Conservation (phyloP, 2,329 filamentous ascomycete species). For the Claviceps sp. region DNA sequence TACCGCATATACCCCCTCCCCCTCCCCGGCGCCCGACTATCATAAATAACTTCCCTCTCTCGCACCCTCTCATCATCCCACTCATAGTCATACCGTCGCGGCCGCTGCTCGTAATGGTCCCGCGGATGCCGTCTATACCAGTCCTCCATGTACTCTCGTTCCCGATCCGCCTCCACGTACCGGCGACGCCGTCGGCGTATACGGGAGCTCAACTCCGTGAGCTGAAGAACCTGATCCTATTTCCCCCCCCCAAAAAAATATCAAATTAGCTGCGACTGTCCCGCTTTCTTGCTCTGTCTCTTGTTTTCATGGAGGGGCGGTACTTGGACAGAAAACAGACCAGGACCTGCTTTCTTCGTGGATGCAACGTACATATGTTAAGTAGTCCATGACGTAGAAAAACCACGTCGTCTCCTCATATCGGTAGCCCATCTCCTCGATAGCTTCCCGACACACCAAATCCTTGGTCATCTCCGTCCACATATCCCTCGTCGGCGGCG, state of each 20-base stretch:
- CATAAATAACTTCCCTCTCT: slow-evolving; percentile 56
- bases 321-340: not conserved
- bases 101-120: slow-evolving; percentile 17
- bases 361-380: slow-evolving; percentile 58
- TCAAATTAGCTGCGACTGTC: not conserved
- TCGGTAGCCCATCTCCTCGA: slow-evolving; percentile 71
- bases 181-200: slow-evolving; percentile 53
- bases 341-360: not conserved
- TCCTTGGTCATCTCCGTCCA: slow-evolving; percentile 98
- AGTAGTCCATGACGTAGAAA: slow-evolving; percentile 87
- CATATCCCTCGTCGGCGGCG: slow-evolving; percentile 47
- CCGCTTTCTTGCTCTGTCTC: not conserved
- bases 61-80: slow-evolving; percentile 51
- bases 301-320: not conserved
- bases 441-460: slow-evolving; percentile 72
- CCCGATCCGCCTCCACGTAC: slow-evolving; percentile 42
- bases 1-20: slow-evolving; percentile 15
- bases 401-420: slow-evolving; percentile 83
- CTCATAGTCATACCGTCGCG: slow-evolving; percentile 11
- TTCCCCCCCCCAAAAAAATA: not conserved
- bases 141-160: slow-evolving; percentile 42
- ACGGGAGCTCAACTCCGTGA: slow-evolving; percentile 71
- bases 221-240: slow-evolving; percentile 77
- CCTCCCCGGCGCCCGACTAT: slow-evolving; percentile 25
- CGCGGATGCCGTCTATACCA: slow-evolving; percentile 30